A percentile compares a stretch with the other conserved stretches of the same genome.
These are phyloP conservation scores for Ceraceosorus bombacis DNA, from an alignment of 1,284 basidiomycete genomes.

Conservation along the genomic window DNA sequence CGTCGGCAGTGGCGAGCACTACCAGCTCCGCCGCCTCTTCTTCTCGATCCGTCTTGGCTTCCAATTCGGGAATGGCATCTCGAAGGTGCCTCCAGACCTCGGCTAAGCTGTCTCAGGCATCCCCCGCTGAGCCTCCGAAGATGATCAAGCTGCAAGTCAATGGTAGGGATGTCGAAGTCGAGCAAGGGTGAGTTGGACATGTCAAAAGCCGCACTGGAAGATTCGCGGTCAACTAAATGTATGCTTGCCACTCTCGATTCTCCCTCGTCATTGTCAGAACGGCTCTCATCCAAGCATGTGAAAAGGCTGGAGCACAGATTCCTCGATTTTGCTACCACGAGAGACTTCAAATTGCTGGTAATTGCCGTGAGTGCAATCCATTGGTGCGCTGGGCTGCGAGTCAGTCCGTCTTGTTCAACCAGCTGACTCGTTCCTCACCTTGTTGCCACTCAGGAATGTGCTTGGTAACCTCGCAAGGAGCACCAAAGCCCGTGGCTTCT, in stretches of 20 bases:
- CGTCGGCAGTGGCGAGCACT: too few species aligned
- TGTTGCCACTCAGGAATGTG: conserved; percentile 55
- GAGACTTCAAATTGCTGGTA: conserved; percentile 53
- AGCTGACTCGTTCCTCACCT: conserved; percentile 7
- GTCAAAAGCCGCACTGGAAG: conserved; percentile 4
- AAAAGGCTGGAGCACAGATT: conserved; percentile 47
- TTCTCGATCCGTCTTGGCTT: too few species aligned
- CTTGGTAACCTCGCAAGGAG: conserved; percentile 86
- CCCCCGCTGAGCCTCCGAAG: conserved; percentile 27
- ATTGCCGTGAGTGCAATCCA: not conserved
- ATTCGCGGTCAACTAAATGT: conserved; percentile 1
- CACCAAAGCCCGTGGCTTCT: conserved; percentile 70
- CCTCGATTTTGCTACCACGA: conserved; percentile 85
- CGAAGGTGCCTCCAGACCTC: not conserved
- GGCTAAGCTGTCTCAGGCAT: not conserved
- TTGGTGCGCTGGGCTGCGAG: not conserved
- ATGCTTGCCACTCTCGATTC: not conserved
- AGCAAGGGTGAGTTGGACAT: conserved; percentile 30
- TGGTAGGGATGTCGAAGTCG: conserved; percentile 47
- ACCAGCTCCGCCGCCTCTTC: too few species aligned
- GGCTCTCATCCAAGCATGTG: conserved; percentile 87
- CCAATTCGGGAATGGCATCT: too few species aligned
- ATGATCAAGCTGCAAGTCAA: conserved; percentile 48
- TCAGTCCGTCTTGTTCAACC: too few species aligned
- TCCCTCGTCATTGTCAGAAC: conserved; percentile 16